Conservation (phyloP, 495 filamentous ascomycete species). For the Trichoderma reesei region DNA sequence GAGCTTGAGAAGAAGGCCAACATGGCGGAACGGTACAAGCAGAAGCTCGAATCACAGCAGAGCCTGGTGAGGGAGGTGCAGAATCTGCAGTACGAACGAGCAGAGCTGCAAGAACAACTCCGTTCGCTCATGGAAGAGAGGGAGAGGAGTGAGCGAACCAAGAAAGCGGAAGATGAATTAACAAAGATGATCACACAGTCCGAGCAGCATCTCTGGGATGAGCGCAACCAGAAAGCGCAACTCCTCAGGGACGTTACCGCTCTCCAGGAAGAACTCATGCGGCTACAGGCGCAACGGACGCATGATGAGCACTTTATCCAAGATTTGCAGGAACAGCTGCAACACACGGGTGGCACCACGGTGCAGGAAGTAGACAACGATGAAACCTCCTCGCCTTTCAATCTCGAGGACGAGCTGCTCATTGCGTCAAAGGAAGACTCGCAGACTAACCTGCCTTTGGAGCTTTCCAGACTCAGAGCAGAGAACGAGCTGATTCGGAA, state of each 20-base stretch:
- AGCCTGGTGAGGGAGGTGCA: constrained; percentile 31
- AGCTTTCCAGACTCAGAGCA: constrained; percentile 42
- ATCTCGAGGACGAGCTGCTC: constrained; percentile 34
- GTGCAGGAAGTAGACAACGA: constrained; percentile 19
- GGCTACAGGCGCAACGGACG: constrained; percentile 25
- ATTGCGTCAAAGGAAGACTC: constrained; percentile 16
- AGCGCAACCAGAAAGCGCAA: constrained; percentile 20
- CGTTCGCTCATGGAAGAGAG: constrained; percentile 47
- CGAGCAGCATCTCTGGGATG: constrained; percentile 28
- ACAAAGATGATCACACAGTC: constrained; percentile 20
- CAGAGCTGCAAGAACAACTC: constrained; percentile 43
- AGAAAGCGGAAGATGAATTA: constrained; percentile 22
- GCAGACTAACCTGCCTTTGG: constrained; percentile 25
- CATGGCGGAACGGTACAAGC: constrained; percentile 60
- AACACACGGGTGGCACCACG: constrained; percentile 20
- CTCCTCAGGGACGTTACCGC: constrained; percentile 24
- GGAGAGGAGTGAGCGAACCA: constrained; percentile 40
- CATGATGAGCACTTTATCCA: constrained; percentile 32
- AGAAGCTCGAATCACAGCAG: constrained; percentile 64
- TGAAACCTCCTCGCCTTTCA: constrained; percentile 19
- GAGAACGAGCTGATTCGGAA: constrained; percentile 44
- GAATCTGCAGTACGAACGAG: constrained; percentile 59
- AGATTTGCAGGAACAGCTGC: constrained; percentile 38
- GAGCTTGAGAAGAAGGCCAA: constrained; percentile 74
- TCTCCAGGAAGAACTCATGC: constrained; percentile 24